Evolutionary conservation across 495 filamentous ascomycete genomes (phyloP).

Genomic region (Hyphodiscus hymeniophilus): DNA sequence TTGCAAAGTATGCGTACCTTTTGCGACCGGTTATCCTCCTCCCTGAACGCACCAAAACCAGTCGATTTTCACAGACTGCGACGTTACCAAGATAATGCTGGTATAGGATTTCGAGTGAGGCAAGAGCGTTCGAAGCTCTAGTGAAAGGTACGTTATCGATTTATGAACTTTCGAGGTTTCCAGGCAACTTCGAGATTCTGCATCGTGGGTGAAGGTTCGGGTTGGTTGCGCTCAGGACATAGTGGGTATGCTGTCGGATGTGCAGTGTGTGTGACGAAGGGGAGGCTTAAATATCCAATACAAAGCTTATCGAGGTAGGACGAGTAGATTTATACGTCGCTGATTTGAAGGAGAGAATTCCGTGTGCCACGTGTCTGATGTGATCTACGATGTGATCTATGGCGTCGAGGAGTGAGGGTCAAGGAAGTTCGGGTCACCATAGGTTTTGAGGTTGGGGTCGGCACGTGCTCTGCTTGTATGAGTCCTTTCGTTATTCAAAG

Average conservation of each 20-base stretch:
- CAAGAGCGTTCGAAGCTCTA: conserved; percentile 7
- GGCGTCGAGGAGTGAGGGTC: no score
- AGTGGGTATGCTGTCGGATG: neutral
- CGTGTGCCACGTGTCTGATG: no score
- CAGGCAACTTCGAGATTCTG: conserved; percentile 18
- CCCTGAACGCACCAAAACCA: neutral
- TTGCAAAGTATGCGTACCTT: neutral
- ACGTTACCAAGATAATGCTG: conserved; percentile 8
- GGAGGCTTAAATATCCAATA: neutral
- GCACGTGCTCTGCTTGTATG: no score
- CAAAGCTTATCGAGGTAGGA: neutral
- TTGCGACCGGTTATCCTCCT: neutral
- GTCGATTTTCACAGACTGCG: neutral
- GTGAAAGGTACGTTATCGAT: conserved; percentile 14
- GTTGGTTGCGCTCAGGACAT: conserved; percentile 19
- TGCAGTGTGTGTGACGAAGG: neutral
- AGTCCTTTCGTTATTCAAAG: no score
- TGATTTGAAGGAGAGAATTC: no score
- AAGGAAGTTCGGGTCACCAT: neutral
- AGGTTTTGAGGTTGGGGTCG: no score
- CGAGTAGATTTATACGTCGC: neutral
- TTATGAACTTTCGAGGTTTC: conserved; percentile 20
- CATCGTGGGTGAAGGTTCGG: conserved; percentile 19
- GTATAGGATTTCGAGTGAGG: neutral
- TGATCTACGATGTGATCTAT: no score